Evolutionary conservation across 2,329 filamentous ascomycete species (phyloP), one percentile per base, ranked within the genome.

Genomic region (Talaromyces sp.): DNA sequence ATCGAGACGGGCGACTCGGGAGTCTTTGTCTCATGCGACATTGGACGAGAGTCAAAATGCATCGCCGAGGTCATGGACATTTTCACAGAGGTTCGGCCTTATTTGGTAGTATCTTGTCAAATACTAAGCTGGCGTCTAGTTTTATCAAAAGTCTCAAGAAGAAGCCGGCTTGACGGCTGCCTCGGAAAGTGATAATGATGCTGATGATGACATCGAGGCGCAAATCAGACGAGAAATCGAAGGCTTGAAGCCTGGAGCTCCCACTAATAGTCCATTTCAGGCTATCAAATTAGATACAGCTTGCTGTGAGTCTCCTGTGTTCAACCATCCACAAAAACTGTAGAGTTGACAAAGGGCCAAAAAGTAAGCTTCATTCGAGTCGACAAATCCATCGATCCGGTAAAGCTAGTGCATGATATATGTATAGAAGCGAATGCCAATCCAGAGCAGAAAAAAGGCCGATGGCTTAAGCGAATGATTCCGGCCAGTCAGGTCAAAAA

Each of bases 21-120:
- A 10, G 85, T 88, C 31, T 87, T 86, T 78, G 82, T 85, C 50
- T 87, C 86, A 3, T 87, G 85, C 69, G 81, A 85, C 63, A 84
- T 84, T 74, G 84, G 84, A 63, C 83, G 80, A 68, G 86, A 89
- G 74, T 78, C 76, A 47, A 87, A 85, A 73, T 86, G 84, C 61
- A 79, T 84, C 27, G 76, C 76, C 52, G 86, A 89, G 66, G 75
- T 85, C 57, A 72, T 81, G 50, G 84, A 87, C 71, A 68, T 87
- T 10, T 83, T 88, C 68, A 76, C 80, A 44, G 79, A 85, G 72
- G 83, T 85, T 62, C 64, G 76, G 72, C 34, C 27, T 31, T 1
- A 12, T 16, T 8, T 28, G 31, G 8, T 9, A 27, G 14, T 63
- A 68, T 34, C 27, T 36, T 53, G 42, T 56, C 23, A 42, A 5